Evolutionary conservation across 208 protist genomes (phyloP), one percentile per base, ranked within the genome.

Genomic region (Eutreptiella sp.): DNA sequence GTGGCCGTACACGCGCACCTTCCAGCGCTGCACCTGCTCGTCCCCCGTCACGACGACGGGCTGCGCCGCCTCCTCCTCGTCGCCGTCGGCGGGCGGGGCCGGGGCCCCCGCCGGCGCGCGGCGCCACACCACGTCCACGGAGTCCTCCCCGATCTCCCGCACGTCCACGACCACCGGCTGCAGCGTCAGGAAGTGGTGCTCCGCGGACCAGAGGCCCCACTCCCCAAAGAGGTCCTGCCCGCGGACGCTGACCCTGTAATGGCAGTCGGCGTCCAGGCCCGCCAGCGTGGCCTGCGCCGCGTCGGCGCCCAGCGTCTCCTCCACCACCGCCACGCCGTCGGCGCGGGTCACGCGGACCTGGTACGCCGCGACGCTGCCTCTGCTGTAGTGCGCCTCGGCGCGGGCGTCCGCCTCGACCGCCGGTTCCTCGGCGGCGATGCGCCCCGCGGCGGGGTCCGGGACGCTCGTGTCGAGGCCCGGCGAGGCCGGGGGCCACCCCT

Each of bases 181-280:
- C 33, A 93, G 72, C 36, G 87, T 93, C 41, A 84, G 67, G 59
- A 93, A 89, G n/a, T 53, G 57, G 35, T 76, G 64, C 21, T 75
- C 48, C 61, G 87, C 79, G 52, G 80, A 88, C 84, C 87, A 93
- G 32, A 93, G 72, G 42, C 87, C 87, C 84, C 84, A 90, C 57
- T 85, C 79, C 62, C 88, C 73, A 63, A 90, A 88, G 41, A 84
- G 88, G 66, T 93, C 87, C 70, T 87, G 89, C 7, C 83, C 84
- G 5, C 83, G 78, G 4, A 90, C 84, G 65, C 87, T 66, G 9
- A 93, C 84, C 7, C 68, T 66, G 76, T 93, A 90, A 19, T 81
- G 42, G 3, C 77, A 77, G n/a, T 68, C 74, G 7, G 85, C 69
- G 3, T 80, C 64, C 1, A 93, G 75, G 11, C 50, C 50, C 39